These are phyloP conservation scores for Cinnamomum micranthum DNA, from an alignment of 164 flowering plant species.

Conservation along the genomic window DNA sequence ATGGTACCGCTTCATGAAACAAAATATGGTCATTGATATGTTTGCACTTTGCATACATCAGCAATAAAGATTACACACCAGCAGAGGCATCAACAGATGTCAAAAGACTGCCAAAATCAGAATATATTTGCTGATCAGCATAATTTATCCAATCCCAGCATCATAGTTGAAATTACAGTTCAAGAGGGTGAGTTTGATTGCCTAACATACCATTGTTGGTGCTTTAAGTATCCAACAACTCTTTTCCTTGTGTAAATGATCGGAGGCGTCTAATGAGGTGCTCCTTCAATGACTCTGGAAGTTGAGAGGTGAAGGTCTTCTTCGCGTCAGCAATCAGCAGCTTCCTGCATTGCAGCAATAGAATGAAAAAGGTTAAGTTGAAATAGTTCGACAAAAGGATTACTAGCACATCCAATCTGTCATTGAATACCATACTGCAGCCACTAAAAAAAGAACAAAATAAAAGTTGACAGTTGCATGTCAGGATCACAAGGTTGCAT, in stretches of 20 bases:
- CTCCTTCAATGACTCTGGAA: conserved; percentile 70
- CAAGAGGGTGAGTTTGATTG: background rate
- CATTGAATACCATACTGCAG: background rate
- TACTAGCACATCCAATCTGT: background rate
- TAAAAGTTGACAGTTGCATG: no score
- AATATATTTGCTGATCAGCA: background rate
- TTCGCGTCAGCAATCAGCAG: conserved; percentile 57
- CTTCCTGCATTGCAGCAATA: conserved; percentile 43
- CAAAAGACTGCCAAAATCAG: conserved; percentile 18
- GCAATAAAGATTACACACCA: conserved; percentile 25
- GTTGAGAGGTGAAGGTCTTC: conserved; percentile 40
- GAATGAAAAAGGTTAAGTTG: background rate
- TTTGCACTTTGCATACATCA: conserved; percentile 8
- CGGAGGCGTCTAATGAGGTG: conserved; percentile 45
- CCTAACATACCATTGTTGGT: conserved; percentile 19
- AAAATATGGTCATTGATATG: conserved; percentile 13
- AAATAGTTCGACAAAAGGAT: background rate
- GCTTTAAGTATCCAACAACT: conserved; percentile 20
- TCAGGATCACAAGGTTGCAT: no score
- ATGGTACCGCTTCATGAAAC: background rate
- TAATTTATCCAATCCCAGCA: background rate
- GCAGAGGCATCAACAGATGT: conserved; percentile 8
- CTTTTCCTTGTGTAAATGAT: conserved; percentile 36
- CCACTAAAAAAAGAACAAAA: background rate
- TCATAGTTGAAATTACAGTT: background rate